Base-by-base conservation (phyloP, 2,329 filamentous ascomycete species). In the Fusarium euwallaceae region DNA sequence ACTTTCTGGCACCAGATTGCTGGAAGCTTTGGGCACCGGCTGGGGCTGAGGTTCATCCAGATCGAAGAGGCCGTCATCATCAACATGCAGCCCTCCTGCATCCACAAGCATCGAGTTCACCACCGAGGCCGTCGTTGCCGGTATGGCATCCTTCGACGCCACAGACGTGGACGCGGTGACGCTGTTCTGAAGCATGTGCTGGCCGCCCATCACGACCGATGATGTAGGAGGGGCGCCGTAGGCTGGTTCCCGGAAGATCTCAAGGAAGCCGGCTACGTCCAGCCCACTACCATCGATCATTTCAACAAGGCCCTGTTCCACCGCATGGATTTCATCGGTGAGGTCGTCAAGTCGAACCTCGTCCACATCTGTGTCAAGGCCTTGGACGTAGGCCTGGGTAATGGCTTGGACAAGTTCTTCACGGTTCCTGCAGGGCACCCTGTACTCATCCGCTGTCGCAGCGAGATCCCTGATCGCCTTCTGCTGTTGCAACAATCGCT, bases 291-390 rank as follows among this genome's bases (percentile, higher is more conserved):
- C 81, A 3, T 83, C 69, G 1, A 91, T 81, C n/a, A 81, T 80
- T 51, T 79, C 78, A 27, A 86, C 80, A 22, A 91, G 79, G 1
- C 75, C 75, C 24, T 81, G 78, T 71, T 89, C 87, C 69, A 84
- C 84, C 41, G 81, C 77, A 66, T 86, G 83, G 16, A 90, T 81
- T 64, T 84, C 78, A 59, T 83, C 83, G 14, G 84, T 84, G 43
- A 91, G 77, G 39, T 86, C 82, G 67, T 90, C 88, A 12, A 90
- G 80, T 45, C 82, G 84, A 37, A 79, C 77, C 73, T 91, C 88
- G 22, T 89, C 87, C 10, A 87, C 85, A 4, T 87, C 85, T 2
- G 87, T 90, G 58, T 90, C 86, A 16, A 87, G 78, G 29, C 85
- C 85, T 16, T 88, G 84, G n/a, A 84, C 84, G 70, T 90, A 91